Evolutionary conservation across 2,329 filamentous ascomycete genomes (phyloP).

Genomic region (Periglandula ipomoeae): DNA sequence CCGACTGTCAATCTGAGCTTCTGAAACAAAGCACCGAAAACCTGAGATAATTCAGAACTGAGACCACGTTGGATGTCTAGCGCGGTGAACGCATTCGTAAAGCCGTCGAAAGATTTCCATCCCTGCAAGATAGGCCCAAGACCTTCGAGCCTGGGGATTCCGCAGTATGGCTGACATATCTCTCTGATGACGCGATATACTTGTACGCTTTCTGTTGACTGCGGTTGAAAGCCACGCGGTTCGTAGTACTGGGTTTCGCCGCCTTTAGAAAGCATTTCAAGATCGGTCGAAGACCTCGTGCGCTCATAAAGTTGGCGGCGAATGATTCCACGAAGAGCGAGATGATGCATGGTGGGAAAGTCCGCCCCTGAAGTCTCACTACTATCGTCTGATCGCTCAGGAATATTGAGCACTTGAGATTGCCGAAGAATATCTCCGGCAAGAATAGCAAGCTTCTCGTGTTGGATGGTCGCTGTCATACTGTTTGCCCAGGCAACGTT

Average conservation of each 20-base stretch:
- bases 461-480: slow-evolving; percentile 26
- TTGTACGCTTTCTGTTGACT: background rate
- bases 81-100: background rate
- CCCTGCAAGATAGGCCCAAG: background rate
- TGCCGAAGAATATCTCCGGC: slow-evolving; percentile 20
- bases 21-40: background rate
- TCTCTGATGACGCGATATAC: background rate
- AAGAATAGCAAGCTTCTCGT: slow-evolving; percentile 24
- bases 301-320: slow-evolving; percentile 19
- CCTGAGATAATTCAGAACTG: background rate
- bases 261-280: background rate
- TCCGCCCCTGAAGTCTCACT: background rate
- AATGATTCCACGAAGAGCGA: slow-evolving; percentile 8
- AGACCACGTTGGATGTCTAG: background rate
- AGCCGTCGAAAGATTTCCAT: background rate
- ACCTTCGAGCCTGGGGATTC: background rate
- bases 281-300: slow-evolving; percentile 4
- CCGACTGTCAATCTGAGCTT: background rate
- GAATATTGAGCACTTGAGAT: slow-evolving; percentile 18
- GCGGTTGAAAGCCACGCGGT: background rate
- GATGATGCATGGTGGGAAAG: background rate
- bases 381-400: slow-evolving; percentile 9
- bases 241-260: background rate
- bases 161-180: background rate
- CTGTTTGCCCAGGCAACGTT: slow-evolving; percentile 22